Evolutionary conservation across 139 green algal genomes (phyloP), one percentile per base, ranked within the genome.

Genomic region (Microglena sp.): DNA sequence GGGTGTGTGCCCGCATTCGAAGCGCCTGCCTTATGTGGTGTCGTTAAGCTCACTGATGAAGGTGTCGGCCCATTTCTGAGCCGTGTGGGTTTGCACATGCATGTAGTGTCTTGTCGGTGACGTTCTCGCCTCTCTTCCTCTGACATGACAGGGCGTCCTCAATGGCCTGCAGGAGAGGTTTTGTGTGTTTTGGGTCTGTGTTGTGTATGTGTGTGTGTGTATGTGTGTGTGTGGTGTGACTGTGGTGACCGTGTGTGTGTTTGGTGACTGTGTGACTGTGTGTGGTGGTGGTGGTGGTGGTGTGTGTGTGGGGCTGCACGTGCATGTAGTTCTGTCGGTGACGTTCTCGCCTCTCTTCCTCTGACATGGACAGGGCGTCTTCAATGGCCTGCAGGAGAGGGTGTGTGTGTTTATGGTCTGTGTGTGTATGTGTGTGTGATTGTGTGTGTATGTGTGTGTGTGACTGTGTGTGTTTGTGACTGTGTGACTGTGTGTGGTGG

Each of bases 21-120:
- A 50, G 18, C 11, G 40, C 11, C 40, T n/a, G 18, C 11, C 11
- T 50, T 50, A 50, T 50, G 40, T 50, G 11, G 40, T 50, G 86
- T 99, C 94, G 67, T 98, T 95, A 8, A 99, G 86, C 78, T 99
- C 94, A 28, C 60, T 86, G 60, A 99, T 92, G 79, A 99, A 99
- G 45, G 84, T 97, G 70, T 98, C 94, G 1, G 92, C 94, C 94
- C 94, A 99, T 22, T 90, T 88, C 84, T 62, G 58, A 50, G 58
- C 58, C 4, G 58, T 65, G 58, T 65, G 58, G 5, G 55, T 62
- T 21, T 62, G 55, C 50, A 99, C 89, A 70, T 99, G 94, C 76
- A 89, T 84, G 79, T 95, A 96, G 81, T 98, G 40, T n/a, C 98
- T 62, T 95, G 81, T 2, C 84, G 64, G 68, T 99, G 93, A 32